Base-by-base conservation (phyloP, 1,284 basidiomycete species). In the Ustilago trichophora region DNA sequence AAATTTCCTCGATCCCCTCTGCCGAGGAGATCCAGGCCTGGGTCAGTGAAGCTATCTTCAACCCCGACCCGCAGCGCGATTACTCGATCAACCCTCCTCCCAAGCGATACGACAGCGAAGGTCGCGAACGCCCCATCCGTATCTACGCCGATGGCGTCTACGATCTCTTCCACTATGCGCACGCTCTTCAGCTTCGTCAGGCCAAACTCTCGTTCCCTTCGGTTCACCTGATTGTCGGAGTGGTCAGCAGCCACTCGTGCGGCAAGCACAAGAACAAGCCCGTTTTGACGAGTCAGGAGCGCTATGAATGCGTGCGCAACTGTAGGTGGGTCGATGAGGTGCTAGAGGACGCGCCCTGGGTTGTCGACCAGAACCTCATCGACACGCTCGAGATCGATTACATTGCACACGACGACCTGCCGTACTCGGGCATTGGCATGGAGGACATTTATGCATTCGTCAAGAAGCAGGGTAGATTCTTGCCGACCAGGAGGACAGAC, bases 321-420 rank as follows among this genome's bases (percentile, higher is more conserved):
- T 97, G 95, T 82, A 88, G 92, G 51, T 98, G 95, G 95, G 93
- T 94, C 0, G 94, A 98, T 82, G 91, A 98, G 82, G 90, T 98
- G 43, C 85, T 96, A 16, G 87, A 92, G n/a, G 91, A 94, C 48
- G 92, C 91, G 4, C 95, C 96, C 2, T 98, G 95, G 96, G 85
- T 92, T 33, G 86, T 98, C 56, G 88, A 90, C 72, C 86, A 89
- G 63, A 88, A 85, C 1, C 96, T 96, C 77, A 75, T 98, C 37
- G 87, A 91, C 48, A 89, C 89, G 78, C 88, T 90, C 81, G 82
- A 89, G 81, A 93, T 98, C 66, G 95, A 98, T 82, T 98, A 97
- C 78, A 91, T 98, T 42, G 94, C 95, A 1, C 95, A 98, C 77
- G 80, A 80, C 49, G 77, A 81, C 24, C 35, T 71, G 44, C 78